Conservation (phyloP, 345 rosid species). For the Salix purpurea region DNA sequence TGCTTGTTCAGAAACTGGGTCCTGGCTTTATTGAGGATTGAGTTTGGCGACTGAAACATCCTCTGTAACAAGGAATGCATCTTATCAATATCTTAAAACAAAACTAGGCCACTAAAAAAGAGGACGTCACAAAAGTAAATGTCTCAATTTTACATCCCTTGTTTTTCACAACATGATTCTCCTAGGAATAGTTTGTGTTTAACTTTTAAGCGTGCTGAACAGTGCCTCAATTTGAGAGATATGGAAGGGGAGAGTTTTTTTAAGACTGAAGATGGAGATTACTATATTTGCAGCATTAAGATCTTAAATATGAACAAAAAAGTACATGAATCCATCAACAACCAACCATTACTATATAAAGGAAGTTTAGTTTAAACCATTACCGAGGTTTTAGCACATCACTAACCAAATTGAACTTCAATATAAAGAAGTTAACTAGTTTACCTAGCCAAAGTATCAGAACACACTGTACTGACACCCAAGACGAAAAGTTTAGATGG, state of each 20-base stretch:
- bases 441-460: neutral
- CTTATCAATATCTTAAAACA: neutral
- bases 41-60: conserved; percentile 75
- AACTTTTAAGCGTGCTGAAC: neutral
- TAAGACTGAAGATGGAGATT: neutral
- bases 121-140: neutral
- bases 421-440: neutral
- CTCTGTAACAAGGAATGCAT: conserved; percentile 42
- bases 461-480: neutral
- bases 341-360: neutral
- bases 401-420: neutral
- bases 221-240: neutral
- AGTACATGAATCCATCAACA: neutral
- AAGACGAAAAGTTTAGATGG: neutral
- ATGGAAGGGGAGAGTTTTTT: neutral
- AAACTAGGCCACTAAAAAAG: neutral
- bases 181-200: neutral
- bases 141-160: neutral
- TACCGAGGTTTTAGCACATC: neutral
- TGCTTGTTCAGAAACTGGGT: conserved; percentile 79
- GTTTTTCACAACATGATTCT: neutral
- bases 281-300: neutral
- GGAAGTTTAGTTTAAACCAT: neutral
- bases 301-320: neutral
- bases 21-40: conserved; percentile 71